A percentile compares a stretch with the other conserved stretches of the same genome.
Evolutionary conservation across 225 moss, liverwort and hornwort species (phyloP).

Genomic region (Polytrichum formosum): DNA sequence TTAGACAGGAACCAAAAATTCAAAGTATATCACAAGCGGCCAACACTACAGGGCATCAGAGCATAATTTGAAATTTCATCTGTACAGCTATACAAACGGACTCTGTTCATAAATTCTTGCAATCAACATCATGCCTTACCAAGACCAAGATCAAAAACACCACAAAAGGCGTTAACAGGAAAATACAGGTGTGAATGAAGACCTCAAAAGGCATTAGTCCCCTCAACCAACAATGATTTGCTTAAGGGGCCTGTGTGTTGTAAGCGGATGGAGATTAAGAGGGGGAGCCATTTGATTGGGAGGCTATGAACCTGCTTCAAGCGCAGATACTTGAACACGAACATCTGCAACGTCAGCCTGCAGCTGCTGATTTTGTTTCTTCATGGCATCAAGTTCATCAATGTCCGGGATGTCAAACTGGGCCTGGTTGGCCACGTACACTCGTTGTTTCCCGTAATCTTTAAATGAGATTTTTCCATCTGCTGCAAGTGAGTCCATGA

Average conservation of each 20-base stretch:
- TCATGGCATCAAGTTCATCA: conserved; percentile 78
- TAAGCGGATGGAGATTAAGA: too few relatives aligned
- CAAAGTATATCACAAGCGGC: too few relatives aligned
- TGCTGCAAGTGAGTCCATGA: conserved; percentile 70
- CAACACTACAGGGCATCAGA: too few relatives aligned
- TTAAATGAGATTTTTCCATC: conserved; percentile 68
- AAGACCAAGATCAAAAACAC: too few relatives aligned
- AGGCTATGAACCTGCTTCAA: conserved; percentile 59
- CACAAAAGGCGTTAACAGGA: too few relatives aligned
- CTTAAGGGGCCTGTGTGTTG: too few relatives aligned
- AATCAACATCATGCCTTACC: too few relatives aligned
- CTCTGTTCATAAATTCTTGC: too few relatives aligned
- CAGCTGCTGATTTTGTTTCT: conserved; percentile 63
- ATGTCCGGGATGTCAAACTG: conserved; percentile 74
- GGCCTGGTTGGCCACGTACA: conserved; percentile 76
- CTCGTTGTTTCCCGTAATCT: conserved; percentile 93
- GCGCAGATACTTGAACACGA: conserved; percentile 51
- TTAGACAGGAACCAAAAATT: background rate
- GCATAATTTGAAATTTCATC: background rate
- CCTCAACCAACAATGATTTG: too few relatives aligned
- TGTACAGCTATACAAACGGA: background rate
- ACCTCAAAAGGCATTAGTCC: too few relatives aligned
- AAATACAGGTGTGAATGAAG: too few relatives aligned
- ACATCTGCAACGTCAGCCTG: conserved; percentile 48
- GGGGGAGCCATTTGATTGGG: too few relatives aligned